These are phyloP conservation scores for Tuber microsphaerosporum DNA, from an alignment of 495 filamentous ascomycete species.

Conservation along the genomic window DNA sequence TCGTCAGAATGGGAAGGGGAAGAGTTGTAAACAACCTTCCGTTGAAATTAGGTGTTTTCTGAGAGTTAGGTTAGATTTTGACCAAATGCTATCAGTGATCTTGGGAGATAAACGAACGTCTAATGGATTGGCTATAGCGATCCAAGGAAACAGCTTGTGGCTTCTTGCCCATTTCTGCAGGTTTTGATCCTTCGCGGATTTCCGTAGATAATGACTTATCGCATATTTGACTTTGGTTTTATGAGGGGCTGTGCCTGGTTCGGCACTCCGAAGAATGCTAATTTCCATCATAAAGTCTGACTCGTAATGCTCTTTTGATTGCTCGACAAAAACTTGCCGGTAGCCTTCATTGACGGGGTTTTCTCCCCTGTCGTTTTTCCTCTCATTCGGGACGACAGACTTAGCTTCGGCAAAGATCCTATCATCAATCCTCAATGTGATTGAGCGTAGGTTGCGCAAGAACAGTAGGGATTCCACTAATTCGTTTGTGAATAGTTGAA, in stretches of 20 bases:
- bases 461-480: constrained; percentile 44
- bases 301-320: constrained; percentile 20
- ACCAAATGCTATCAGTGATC: not conserved
- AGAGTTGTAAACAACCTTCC: constrained; percentile 44
- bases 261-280: constrained; percentile 6
- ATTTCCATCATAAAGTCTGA: constrained; percentile 30
- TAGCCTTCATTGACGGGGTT: constrained; percentile 26
- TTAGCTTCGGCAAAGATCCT: constrained; percentile 33
- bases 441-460: constrained; percentile 42
- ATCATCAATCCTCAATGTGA: constrained; percentile 37
- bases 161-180: constrained; percentile 42
- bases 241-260: not conserved
- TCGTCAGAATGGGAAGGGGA: constrained; percentile 43
- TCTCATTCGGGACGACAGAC: constrained; percentile 21
- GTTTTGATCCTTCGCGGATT: constrained; percentile 14
- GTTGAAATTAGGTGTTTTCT: constrained; percentile 16
- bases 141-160: constrained; percentile 45
- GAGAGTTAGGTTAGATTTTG: constrained; percentile 11
- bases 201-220: constrained; percentile 27
- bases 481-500: constrained; percentile 41
- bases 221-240: constrained; percentile 22
- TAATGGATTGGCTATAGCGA: constrained; percentile 44
- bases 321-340: constrained; percentile 26
- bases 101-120: constrained; percentile 16
- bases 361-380: not conserved